Conservation (phyloP, 1,284 basidiomycete genomes). For the Ustilago sp. region DNA sequence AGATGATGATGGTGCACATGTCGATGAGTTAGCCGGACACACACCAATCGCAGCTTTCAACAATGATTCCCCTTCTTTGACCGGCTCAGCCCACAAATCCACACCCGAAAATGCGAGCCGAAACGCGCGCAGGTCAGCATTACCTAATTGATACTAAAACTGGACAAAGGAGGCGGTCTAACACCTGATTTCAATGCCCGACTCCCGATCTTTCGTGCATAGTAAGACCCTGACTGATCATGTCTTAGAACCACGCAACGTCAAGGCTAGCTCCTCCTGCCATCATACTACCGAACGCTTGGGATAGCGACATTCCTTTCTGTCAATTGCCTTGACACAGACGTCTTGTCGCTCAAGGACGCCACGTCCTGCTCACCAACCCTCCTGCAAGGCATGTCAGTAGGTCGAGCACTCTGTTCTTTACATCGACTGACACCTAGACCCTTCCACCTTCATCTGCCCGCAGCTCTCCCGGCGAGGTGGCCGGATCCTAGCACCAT, state of each 20-base stretch:
- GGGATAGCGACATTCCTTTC: too few relatives aligned
- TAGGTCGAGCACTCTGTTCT: slow-evolving; percentile 1
- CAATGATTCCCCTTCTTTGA: slow-evolving; percentile 5
- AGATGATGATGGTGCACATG: slow-evolving; percentile 5
- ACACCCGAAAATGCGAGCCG: slow-evolving; percentile 18
- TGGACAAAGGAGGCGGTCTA: neutral
- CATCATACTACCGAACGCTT: neutral
- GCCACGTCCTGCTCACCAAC: too few relatives aligned
- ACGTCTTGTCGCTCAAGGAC: too few relatives aligned
- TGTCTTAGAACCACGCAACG: neutral
- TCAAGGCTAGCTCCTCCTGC: neutral
- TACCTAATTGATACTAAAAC: slow-evolving; percentile 15
- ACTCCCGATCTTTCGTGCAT: neutral
- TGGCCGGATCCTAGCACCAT: slow-evolving; percentile 1
- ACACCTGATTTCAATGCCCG: neutral
- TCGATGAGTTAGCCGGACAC: neutral
- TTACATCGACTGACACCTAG: neutral
- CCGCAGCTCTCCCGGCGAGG: neutral
- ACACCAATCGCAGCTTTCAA: slow-evolving; percentile 23
- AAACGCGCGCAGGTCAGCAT: slow-evolving; percentile 18
- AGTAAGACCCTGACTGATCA: slow-evolving; percentile 13
- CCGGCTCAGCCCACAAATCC: slow-evolving; percentile 34
- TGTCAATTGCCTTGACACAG: too few relatives aligned
- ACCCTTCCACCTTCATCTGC: neutral
- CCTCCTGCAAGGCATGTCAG: neutral